Conservation (phyloP, 208 protist genomes). For the Plasmodiophora brassicae region DNA sequence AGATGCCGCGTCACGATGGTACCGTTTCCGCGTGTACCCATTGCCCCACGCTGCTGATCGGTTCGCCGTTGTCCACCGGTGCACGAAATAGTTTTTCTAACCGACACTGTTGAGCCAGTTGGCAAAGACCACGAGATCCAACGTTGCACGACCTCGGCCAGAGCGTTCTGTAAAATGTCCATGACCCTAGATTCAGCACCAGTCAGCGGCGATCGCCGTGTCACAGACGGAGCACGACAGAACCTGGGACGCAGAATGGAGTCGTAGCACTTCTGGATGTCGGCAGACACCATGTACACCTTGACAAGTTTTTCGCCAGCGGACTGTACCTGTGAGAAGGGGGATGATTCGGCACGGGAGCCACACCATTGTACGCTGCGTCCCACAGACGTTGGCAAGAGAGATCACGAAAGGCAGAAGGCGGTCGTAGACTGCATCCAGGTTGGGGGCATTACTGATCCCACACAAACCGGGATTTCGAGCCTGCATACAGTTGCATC, state of each 20-base stretch:
- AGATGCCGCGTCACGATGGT: background rate
- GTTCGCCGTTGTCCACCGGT: background rate
- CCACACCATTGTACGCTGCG: background rate
- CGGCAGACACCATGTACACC: background rate
- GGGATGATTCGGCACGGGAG: background rate
- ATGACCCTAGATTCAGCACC: background rate
- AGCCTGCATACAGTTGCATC: background rate
- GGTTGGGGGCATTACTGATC: too few species aligned
- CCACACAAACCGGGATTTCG: background rate
- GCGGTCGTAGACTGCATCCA: background rate
- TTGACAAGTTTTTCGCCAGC: background rate
- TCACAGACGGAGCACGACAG: background rate
- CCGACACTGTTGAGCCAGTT: background rate
- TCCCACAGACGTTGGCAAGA: background rate
- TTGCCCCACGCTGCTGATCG: background rate
- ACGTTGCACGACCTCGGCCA: background rate
- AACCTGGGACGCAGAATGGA: background rate
- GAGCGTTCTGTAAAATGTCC: background rate
- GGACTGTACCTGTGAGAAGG: background rate
- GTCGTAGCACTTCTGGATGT: background rate
- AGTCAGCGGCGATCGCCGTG: background rate
- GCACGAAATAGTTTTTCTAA: slow-evolving; percentile 14
- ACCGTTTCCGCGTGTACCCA: background rate
- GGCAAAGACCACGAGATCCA: background rate
- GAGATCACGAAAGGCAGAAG: background rate